Percentiles rank a stretch among this genome's conserved stretches.
phyloP scores from a whole-genome alignment of 2,329 filamentous ascomycete species.

The Epichloe sp. region DNA sequence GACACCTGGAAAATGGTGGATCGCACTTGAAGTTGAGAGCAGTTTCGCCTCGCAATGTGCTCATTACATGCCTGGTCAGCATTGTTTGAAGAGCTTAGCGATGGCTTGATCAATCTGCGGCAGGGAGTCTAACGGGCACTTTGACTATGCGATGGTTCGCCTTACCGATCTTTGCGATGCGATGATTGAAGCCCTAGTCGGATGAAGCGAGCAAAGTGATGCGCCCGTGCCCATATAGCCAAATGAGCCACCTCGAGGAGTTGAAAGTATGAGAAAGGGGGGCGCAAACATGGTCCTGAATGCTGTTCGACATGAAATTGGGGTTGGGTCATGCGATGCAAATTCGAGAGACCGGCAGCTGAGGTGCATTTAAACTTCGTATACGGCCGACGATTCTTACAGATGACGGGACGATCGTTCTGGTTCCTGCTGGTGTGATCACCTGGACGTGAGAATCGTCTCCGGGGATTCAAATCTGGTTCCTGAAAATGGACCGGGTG shows the following conservation, averaged over 20 bases:
- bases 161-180: constrained; percentile 3
- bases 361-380: neutral
- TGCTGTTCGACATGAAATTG: neutral
- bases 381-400: neutral
- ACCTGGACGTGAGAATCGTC: neutral
- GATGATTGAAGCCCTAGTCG: constrained; percentile 5
- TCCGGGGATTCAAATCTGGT: neutral
- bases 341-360: neutral
- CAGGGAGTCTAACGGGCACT: constrained; percentile 5
- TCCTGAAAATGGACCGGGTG: neutral
- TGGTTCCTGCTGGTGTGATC: neutral
- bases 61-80: constrained; percentile 40
- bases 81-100: constrained; percentile 15
- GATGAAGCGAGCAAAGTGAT: constrained; percentile 38
- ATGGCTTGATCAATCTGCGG: constrained; percentile 14
- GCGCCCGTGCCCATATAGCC: constrained; percentile 22
- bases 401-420: neutral
- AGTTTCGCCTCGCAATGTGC: constrained; percentile 37
- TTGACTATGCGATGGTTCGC: constrained; percentile 1
- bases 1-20: constrained; percentile 18
- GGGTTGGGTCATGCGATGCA: neutral
- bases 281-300: neutral
- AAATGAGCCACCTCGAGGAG: neutral
- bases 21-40: constrained; percentile 43
- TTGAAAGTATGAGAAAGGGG: neutral